Base-by-base conservation (phyloP, 768 basidiomycete genomes). In the Suillus americanus region DNA sequence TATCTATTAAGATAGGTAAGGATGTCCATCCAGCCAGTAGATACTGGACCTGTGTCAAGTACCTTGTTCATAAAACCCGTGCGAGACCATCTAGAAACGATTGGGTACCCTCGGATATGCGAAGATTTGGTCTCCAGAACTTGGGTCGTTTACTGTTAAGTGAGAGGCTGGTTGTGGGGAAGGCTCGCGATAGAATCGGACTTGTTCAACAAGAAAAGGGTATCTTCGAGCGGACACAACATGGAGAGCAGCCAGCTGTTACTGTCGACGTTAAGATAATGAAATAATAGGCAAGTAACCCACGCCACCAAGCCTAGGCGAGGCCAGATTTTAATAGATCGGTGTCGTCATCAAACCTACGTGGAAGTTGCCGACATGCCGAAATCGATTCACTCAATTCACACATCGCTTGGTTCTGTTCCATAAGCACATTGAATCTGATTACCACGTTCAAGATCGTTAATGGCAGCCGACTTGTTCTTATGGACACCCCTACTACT, bases 121-220 rank as follows among this genome's bases (percentile, higher is more conserved):
- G 76, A 33, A 95, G 78, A 71, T 93, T 95, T 30, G 81, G 79
- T 10, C 70, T 70, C 33, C 93, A 95, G n/a, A 64, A 50, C 20
- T 57, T 35, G 7, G 35, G 54, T 14, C 7, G n/a, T 37, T 37
- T 37, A 4, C n/a, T 37, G n/a, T 13, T 35, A 56, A 20, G 54
- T 56, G 54, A 56, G 23, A n/a, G 63, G 50, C 43, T 59, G 9
- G 28, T 55, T 38, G 45, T 54, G 41, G 37, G 13, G 13, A 38
- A 46, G 38, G 40, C 62, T 46, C 61, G 62, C 6, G 65, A 80
- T 64, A 4, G 90, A 75, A 70, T 97, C 95, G 8, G 77, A 77
- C 78, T 96, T 96, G 78, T 96, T 97, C 68, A 95, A 75, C 6
- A 97, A 75, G 59, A 95, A 79, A 54, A 88, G 79, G 0, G 94